Conservation (phyloP, 768 basidiomycete genomes). For the Tylopilus sp. region DNA sequence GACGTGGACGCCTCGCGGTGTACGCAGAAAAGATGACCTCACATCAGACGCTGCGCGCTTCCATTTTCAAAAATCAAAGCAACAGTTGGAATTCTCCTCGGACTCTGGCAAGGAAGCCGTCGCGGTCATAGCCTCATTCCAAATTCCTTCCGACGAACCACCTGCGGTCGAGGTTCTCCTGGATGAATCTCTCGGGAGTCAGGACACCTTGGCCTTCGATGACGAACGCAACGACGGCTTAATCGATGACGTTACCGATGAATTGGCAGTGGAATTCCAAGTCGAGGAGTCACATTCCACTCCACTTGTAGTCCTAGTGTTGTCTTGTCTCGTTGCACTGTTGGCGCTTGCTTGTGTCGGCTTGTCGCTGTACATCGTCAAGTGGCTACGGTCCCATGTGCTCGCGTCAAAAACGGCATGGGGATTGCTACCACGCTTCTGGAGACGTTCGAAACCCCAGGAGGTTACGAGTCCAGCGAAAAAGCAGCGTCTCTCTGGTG, state of each 20-base stretch:
- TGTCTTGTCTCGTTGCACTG: conserved; percentile 27
- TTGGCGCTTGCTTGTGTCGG: conserved; percentile 22
- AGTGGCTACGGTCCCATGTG: conserved; percentile 14
- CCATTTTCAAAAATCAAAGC: conserved; percentile 28
- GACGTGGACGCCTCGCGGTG: conserved; percentile 9
- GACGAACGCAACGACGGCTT: not conserved
- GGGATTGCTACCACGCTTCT: conserved; percentile 20
- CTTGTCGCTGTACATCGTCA: conserved; percentile 21
- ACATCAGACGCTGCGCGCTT: conserved; percentile 27
- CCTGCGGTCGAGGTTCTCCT: conserved; percentile 20
- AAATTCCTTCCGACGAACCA: conserved; percentile 5
- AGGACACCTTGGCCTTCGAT: conserved; percentile 22
- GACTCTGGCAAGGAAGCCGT: conserved; percentile 25
- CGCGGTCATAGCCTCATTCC: conserved; percentile 30
- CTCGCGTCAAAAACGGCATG: conserved; percentile 24
- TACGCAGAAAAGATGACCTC: conserved; percentile 17
- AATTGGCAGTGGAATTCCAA: not conserved
- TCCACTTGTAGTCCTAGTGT: conserved; percentile 17
- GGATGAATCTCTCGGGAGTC: conserved; percentile 21
- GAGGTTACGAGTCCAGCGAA: not conserved
- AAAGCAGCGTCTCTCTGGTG: not conserved
- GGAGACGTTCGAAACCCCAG: conserved; percentile 1
- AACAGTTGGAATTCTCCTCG: conserved; percentile 31
- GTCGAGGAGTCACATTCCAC: not conserved
- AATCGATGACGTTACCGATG: not conserved